These are phyloP conservation scores for Prunus mongolica DNA, from an alignment of 306 rosid genomes.

Conservation along the genomic window DNA sequence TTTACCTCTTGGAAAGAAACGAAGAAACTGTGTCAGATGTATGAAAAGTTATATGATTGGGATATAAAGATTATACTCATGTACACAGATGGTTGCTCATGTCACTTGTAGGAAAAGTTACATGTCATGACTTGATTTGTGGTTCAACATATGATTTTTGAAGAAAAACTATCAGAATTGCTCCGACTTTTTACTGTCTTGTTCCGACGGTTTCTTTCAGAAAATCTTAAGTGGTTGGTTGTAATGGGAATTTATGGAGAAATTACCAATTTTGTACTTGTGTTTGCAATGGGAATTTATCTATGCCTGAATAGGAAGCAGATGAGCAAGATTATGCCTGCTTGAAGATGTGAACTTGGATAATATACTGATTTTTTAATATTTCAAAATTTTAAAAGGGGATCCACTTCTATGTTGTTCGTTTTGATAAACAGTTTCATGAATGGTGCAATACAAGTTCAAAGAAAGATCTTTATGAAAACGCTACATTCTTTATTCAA, in stretches of 20 bases:
- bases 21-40: neutral
- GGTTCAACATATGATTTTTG: neutral
- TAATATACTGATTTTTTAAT: neutral
- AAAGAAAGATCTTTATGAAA: neutral
- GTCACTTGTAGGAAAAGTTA: neutral
- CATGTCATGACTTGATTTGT: constrained; percentile 2
- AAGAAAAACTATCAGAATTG: neutral
- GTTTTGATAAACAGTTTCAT: neutral
- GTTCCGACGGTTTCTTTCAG: neutral
- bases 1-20: neutral
- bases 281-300: neutral
- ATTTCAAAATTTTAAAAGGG: neutral
- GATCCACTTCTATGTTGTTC: neutral
- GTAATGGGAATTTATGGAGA: neutral
- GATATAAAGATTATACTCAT: neutral
- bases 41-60: neutral
- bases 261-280: neutral
- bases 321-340: neutral
- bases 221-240: neutral
- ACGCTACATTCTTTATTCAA: neutral
- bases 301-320: neutral
- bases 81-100: neutral
- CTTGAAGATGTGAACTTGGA: neutral
- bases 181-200: neutral
- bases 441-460: neutral